Conservation (phyloP, 345 rosid genomes). For the Capsella bursapastoris region DNA sequence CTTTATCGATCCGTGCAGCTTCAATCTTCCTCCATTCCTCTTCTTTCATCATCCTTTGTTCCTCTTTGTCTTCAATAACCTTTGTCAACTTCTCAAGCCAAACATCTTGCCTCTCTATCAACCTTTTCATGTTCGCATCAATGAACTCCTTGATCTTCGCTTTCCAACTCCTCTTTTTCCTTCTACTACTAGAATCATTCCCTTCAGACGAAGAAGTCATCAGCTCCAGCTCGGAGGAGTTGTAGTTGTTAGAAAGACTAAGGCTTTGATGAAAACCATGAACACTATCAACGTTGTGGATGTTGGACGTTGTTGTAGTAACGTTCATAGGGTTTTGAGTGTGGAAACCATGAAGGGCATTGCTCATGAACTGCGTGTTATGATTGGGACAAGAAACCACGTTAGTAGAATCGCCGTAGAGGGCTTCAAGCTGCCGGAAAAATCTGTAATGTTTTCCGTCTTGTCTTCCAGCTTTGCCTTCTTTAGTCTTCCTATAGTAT, state of each 20-base stretch:
- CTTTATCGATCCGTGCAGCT: slow-evolving; percentile 63
- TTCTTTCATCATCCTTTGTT: slow-evolving; percentile 71
- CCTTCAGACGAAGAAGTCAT: slow-evolving; percentile 68
- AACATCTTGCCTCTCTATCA: slow-evolving; percentile 82
- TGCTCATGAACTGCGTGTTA: slow-evolving; percentile 53
- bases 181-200: slow-evolving; percentile 58
- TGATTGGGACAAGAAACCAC: slow-evolving; percentile 49
- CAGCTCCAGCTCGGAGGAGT: slow-evolving; percentile 62
- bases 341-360: slow-evolving; percentile 49
- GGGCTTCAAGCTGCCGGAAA: slow-evolving; percentile 95
- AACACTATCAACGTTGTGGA: slow-evolving; percentile 37
- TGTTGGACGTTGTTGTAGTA: slow-evolving; percentile 37
- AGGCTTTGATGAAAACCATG: slow-evolving; percentile 63
- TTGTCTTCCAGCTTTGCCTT: slow-evolving; percentile 97
- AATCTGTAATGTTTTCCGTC: slow-evolving; percentile 96
- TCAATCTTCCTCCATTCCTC: slow-evolving; percentile 90
- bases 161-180: slow-evolving; percentile 72
- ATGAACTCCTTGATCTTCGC: slow-evolving; percentile 82
- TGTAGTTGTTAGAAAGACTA: slow-evolving; percentile 65
- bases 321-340: slow-evolving; percentile 42
- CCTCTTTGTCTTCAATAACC: slow-evolving; percentile 80
- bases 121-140: slow-evolving; percentile 75
- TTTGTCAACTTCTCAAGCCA: slow-evolving; percentile 85
- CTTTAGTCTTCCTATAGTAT: slow-evolving; percentile 97
- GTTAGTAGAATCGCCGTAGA: slow-evolving; percentile 73